Evolutionary conservation across 352 stramenopile genomes (phyloP).

Genomic region (Pythium plurisporium): DNA sequence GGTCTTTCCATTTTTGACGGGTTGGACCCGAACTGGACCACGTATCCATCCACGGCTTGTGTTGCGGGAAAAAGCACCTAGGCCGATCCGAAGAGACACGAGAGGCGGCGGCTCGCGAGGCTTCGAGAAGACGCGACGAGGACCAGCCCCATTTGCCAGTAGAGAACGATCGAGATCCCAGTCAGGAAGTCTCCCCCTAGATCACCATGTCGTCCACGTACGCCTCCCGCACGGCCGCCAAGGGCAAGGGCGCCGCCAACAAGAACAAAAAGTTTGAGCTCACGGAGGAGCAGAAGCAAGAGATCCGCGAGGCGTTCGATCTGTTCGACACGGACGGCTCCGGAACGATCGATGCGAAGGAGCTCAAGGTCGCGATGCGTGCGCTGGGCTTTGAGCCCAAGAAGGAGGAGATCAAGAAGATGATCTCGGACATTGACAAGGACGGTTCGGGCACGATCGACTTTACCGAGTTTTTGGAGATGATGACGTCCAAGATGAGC

Average conservation of each 20-base stretch:
- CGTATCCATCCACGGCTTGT: background rate
- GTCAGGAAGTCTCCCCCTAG: background rate
- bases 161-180: constrained; percentile 8
- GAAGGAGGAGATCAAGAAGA: constrained; percentile 97
- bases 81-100: constrained; percentile 21
- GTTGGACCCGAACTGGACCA: background rate
- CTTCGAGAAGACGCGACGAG: constrained; percentile 11
- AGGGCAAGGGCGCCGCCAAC: constrained; percentile 82
- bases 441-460: constrained; percentile 94
- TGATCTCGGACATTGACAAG: constrained; percentile 97
- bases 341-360: constrained; percentile 96
- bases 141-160: background rate
- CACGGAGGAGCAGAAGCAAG: constrained; percentile 93
- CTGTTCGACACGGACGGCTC: constrained; percentile 96
- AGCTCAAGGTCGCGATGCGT: constrained; percentile 96
- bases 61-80: background rate
- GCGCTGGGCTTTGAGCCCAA: constrained; percentile 96
- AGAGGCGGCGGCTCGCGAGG: constrained; percentile 5
- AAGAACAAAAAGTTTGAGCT: constrained; percentile 87
- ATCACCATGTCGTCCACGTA: constrained; percentile 65
- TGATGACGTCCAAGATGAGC: constrained; percentile 95
- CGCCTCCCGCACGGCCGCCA: constrained; percentile 50
- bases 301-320: constrained; percentile 97
- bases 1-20: constrained; percentile 11
- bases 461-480: constrained; percentile 97